Conservation (phyloP, 2,329 filamentous ascomycete genomes). For the Colletotrichum sp. region DNA sequence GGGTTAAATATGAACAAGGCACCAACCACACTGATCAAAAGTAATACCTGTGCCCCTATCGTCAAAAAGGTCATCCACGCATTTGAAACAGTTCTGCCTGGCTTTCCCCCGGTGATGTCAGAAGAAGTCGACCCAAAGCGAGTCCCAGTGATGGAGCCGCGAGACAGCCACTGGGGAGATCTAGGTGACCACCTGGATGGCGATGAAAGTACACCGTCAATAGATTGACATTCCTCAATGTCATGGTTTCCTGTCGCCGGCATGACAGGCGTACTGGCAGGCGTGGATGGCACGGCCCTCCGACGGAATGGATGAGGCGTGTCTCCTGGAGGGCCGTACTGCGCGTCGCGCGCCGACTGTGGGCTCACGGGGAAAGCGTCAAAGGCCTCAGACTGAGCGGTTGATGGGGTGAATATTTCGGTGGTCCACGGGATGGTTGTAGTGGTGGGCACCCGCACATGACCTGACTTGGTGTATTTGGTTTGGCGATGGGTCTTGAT, state of each 20-base stretch:
- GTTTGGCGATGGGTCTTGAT: not conserved
- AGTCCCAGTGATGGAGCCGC: not conserved
- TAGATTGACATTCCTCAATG: not conserved
- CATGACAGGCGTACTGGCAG: not conserved
- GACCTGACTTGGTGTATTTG: not conserved
- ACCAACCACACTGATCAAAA: not conserved
- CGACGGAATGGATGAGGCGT: not conserved
- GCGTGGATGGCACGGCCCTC: not conserved
- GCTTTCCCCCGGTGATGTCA: not conserved
- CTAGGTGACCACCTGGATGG: not conserved
- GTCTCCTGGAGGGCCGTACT: not conserved
- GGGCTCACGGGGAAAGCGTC: not conserved
- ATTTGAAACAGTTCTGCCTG: not conserved
- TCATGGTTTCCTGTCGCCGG: not conserved
- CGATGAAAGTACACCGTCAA: not conserved
- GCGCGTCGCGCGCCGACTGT: not conserved
- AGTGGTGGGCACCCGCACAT: not conserved
- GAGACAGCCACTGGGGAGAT: not conserved
- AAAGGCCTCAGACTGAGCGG: not conserved
- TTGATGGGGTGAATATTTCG: not conserved
- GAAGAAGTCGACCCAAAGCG: not conserved
- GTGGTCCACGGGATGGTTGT: not conserved
- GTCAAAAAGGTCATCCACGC: not conserved
- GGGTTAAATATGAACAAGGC: not conserved
- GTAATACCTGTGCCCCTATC: not conserved